These are phyloP conservation scores for Ophiocordyceps camponoti-saundersi DNA, from an alignment of 2,329 filamentous ascomycete genomes.

Conservation along the genomic window DNA sequence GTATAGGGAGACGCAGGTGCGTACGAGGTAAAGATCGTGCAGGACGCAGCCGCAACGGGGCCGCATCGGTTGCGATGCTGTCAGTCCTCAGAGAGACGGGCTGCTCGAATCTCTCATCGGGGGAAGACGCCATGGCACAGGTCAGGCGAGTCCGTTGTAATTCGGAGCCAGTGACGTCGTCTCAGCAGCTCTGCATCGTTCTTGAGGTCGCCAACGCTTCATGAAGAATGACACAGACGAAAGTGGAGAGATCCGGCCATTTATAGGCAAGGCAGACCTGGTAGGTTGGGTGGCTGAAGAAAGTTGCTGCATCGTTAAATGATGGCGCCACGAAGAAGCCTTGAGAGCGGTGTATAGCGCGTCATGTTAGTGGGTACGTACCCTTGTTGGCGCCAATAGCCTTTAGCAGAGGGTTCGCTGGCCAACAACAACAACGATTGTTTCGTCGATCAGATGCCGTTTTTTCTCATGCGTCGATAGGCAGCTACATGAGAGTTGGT, in stretches of 20 bases:
- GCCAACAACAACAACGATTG: no score
- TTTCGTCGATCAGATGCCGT: no score
- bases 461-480: no score
- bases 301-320: not conserved
- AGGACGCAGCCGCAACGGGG: constrained; percentile 7
- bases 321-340: not conserved
- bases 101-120: constrained; percentile 2
- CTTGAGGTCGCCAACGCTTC: not conserved
- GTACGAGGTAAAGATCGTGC: constrained; percentile 14
- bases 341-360: not conserved
- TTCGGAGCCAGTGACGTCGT: not conserved
- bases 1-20: constrained; percentile 2
- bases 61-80: constrained; percentile 3
- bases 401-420: no score
- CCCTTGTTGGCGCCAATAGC: no score
- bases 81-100: constrained; percentile 1
- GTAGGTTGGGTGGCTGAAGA: no score
- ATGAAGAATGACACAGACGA: not conserved
- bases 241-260: not conserved
- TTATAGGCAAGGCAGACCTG: not conserved
- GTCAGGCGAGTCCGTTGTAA: not conserved
- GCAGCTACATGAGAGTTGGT: no score
- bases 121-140: constrained; percentile 3
- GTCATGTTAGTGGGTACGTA: not conserved
- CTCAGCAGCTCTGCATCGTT: not conserved